Percentiles rank a stretch among this genome's conserved stretches.
Conservation (phyloP, 1,284 basidiomycete genomes). For the Fistulina hepatica region DNA sequence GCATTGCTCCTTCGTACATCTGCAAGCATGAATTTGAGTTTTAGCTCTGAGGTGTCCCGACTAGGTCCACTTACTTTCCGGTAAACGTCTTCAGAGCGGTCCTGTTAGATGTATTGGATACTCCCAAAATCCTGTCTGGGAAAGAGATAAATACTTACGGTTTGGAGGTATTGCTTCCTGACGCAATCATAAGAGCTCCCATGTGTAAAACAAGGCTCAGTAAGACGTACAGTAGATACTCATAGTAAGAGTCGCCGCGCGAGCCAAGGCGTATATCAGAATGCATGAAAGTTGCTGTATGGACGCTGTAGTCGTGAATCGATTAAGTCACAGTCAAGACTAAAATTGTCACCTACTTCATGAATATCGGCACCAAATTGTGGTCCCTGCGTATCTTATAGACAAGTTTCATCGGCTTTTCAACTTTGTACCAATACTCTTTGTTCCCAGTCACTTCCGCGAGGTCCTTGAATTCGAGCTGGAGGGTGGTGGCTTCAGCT, state of each 20-base stretch:
- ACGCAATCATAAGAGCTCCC: slow-evolving; percentile 3
- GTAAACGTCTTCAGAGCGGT: slow-evolving; percentile 71
- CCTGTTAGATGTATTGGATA: slow-evolving; percentile 29
- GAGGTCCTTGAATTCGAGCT: slow-evolving; percentile 89
- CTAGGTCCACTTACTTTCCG: slow-evolving; percentile 40
- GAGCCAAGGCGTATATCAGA: slow-evolving; percentile 85
- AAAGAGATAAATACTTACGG: slow-evolving; percentile 32
- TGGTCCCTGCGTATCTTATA: slow-evolving; percentile 51
- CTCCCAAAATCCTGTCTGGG: slow-evolving; percentile 4
- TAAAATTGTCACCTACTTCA: slow-evolving; percentile 42
- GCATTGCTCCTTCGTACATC: slow-evolving; percentile 85
- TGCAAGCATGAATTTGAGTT: slow-evolving; percentile 20
- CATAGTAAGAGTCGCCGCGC: slow-evolving; percentile 91
- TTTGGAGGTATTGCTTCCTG: slow-evolving; percentile 76
- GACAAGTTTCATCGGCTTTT: slow-evolving; percentile 73
- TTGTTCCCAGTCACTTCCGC: slow-evolving; percentile 67
- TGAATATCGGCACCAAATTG: slow-evolving; percentile 77
- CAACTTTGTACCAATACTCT: slow-evolving; percentile 74
- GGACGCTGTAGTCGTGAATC: slow-evolving; percentile 32
- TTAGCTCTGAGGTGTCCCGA: neutral
- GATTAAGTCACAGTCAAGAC: neutral
- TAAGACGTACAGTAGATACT: slow-evolving; percentile 67
- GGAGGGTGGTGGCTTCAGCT: slow-evolving; percentile 77
- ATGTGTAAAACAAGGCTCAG: slow-evolving; percentile 2
- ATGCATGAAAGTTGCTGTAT: slow-evolving; percentile 59